Evolutionary conservation across 768 basidiomycete species (phyloP).

Genomic region (Imleria badia): DNA sequence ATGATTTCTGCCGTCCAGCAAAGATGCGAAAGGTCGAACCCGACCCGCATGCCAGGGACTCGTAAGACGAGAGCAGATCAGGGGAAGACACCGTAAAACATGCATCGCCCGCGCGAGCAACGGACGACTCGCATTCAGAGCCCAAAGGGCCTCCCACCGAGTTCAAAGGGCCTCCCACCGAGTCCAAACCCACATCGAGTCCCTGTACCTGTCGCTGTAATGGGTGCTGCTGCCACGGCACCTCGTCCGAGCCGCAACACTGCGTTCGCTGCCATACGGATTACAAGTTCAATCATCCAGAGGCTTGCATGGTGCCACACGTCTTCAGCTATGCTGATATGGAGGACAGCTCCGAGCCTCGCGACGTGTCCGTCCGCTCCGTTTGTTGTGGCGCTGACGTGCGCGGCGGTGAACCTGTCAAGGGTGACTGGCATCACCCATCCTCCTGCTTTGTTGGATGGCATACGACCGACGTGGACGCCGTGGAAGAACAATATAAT

Average conservation of each 20-base stretch:
- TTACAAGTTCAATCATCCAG: not conserved
- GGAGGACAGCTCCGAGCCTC: not conserved
- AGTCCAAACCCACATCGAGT: not conserved
- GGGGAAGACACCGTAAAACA: too few relatives aligned
- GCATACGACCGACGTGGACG: not conserved
- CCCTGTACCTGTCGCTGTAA: not conserved
- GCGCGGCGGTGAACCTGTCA: not conserved
- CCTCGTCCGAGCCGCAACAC: not conserved
- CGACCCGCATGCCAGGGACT: too few relatives aligned
- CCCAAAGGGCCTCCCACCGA: too few relatives aligned
- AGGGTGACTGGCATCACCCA: not conserved
- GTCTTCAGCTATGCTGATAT: not conserved
- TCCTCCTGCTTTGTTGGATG: not conserved
- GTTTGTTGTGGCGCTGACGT: not conserved
- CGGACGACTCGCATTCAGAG: too few relatives aligned
- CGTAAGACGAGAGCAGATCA: too few relatives aligned
- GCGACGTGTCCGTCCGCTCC: not conserved
- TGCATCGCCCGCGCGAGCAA: too few relatives aligned
- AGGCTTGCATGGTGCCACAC: constrained; percentile 1
- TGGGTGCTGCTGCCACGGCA: constrained; percentile 5
- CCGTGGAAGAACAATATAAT: not conserved
- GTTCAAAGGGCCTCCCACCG: too few relatives aligned
- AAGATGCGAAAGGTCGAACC: too few relatives aligned
- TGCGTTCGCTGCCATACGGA: constrained; percentile 2
- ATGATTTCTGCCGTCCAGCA: too few relatives aligned